Base-by-base conservation (phyloP, 176 grass and related monocot genomes). In the Ananas comosus region DNA sequence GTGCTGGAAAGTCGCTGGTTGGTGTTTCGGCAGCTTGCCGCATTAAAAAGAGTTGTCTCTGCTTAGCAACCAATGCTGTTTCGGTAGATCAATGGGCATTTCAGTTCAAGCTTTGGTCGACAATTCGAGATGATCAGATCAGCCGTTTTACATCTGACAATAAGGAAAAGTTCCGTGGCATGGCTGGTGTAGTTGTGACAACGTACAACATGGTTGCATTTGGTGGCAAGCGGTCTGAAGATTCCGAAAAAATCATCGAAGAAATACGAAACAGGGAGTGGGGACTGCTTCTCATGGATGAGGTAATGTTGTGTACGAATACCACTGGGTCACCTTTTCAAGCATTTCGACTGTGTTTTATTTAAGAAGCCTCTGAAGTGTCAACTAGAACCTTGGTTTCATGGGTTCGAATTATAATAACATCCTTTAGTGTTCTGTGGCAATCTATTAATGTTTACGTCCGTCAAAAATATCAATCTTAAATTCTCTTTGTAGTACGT, bases 151-250 rank as follows among this genome's bases (percentile, higher is more conserved):
- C 94, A 21, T 92, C 89, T 51, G 94, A 97, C 77, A 97, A 97
- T 72, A 97, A 97, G 68, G 86, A 96, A 68, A 96, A 89, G 65
- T 91, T 96, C 67, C 82, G 84, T 67, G 86, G 93, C 11, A 90
- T 90, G 84, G 93, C 93, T 33, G 63, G 89, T 64, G 86, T 97
- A 61, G 89, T 97, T 52, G 93, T 97, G 29, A 97, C 93, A 12
- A 97, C 93, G 3, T 97, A 97, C 83, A 97, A 97, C 24, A 97
- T 97, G 93, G 89, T 97, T 79, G 93, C 93, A 29, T 97, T 97
- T 79, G 84, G 81, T 50, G 93, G 89, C 50, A 97, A 97, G 68
- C 70, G 93, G 12, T 92, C 89, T 64, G 93, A 97, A 80, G 93
- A 97, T 73, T 97, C 93, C 4, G 89, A 97, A 68, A 97, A 92